Percentiles rank a stretch among this genome's conserved stretches.
Evolutionary conservation across 805 yeast genomes (phyloP).

Genomic region (Wickerhamiella domercqiae): DNA sequence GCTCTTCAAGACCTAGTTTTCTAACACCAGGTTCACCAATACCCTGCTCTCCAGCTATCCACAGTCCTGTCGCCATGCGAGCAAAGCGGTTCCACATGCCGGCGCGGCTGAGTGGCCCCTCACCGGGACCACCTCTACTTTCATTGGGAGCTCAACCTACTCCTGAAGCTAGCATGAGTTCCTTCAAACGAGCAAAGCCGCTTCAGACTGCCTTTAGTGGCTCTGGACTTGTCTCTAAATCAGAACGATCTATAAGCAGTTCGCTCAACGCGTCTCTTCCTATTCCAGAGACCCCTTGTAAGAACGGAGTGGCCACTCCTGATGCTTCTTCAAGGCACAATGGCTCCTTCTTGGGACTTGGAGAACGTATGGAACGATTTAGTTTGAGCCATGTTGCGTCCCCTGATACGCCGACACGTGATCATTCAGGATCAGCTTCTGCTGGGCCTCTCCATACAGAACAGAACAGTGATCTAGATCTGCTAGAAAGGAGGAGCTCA

Average conservation of each 20-base stretch:
- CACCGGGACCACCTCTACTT: too few relatives aligned
- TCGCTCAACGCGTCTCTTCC: conserved; percentile 29
- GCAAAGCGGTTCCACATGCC: conserved; percentile 1
- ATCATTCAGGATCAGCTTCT: conserved; percentile 11
- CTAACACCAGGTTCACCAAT: conserved; percentile 1
- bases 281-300: conserved; percentile 50
- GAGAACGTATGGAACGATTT: conserved; percentile 12
- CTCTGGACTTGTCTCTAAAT: conserved; percentile 51
- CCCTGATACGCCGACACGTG: conserved; percentile 16
- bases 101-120: not conserved
- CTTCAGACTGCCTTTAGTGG: conserved; percentile 71
- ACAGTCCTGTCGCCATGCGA: not conserved
- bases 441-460: conserved; percentile 10
- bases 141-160: not conserved
- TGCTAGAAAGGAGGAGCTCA: conserved; percentile 3
- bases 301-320: conserved; percentile 24
- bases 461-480: conserved; percentile 1
- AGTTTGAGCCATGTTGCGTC: conserved; percentile 8
- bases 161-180: not conserved
- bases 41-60: conserved; percentile 1
- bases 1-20: conserved; percentile 1
- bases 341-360: conserved; percentile 9
- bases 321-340: conserved; percentile 5
- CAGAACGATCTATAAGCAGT: not conserved
- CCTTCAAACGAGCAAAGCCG: conserved; percentile 56